A percentile compares a stretch with the other conserved stretches of the same genome.
Evolutionary conservation across 2,329 filamentous ascomycete species (phyloP).

Genomic region (Ceratocystis colombiana): DNA sequence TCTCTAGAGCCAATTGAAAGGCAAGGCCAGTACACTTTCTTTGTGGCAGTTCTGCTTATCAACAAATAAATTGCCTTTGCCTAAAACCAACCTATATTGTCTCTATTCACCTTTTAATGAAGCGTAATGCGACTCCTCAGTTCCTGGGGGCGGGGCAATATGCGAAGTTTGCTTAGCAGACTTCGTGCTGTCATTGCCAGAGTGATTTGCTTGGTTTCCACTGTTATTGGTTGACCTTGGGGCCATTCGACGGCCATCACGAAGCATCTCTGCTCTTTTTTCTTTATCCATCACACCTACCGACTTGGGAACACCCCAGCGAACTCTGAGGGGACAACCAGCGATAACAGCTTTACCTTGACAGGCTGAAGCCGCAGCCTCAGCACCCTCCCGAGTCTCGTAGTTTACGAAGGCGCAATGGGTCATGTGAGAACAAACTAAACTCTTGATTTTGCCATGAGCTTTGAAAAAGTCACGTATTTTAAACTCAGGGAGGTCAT

Average conservation of each 20-base stretch:
- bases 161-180: slow-evolving; percentile 12
- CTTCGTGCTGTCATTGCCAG: background rate
- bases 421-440: slow-evolving; percentile 93
- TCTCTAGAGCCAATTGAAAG: too few relatives aligned
- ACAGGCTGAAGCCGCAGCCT: slow-evolving; percentile 72
- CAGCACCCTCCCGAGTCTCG: slow-evolving; percentile 70
- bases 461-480: slow-evolving; percentile 81
- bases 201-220: background rate
- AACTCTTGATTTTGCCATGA: slow-evolving; percentile 80
- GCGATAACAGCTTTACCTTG: slow-evolving; percentile 83
- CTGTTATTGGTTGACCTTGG: background rate
- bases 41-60: background rate
- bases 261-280: slow-evolving; percentile 67
- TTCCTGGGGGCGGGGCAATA: slow-evolving; percentile 66
- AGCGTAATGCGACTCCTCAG: slow-evolving; percentile 67
- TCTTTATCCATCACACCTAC: slow-evolving; percentile 87
- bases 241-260: slow-evolving; percentile 46
- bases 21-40: too few relatives aligned
- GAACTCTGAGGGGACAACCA: slow-evolving; percentile 78
- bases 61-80: background rate
- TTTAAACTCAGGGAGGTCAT: slow-evolving; percentile 87
- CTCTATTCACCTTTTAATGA: slow-evolving; percentile 67
- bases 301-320: slow-evolving; percentile 88
- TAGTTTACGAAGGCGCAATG: slow-evolving; percentile 98
- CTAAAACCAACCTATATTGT: background rate